Evolutionary conservation across 805 yeast species (phyloP).

Genomic region (Pichia nanzhaoensis): DNA sequence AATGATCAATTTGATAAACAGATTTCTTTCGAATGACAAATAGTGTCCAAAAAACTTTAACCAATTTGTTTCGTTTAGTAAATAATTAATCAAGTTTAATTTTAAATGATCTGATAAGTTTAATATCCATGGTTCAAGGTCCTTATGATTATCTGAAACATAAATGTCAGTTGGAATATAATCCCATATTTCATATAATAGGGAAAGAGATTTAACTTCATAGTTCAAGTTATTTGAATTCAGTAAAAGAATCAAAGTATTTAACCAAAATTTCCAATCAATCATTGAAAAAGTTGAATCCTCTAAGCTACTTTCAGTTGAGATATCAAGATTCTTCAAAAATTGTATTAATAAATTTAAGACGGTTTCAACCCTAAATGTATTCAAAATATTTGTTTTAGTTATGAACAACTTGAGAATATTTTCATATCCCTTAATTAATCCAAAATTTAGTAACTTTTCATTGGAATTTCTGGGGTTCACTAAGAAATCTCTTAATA

Average conservation of each 20-base stretch:
- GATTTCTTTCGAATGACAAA: slow-evolving; percentile 69
- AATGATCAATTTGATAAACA: slow-evolving; percentile 56
- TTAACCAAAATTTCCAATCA: slow-evolving; percentile 76
- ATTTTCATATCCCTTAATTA: slow-evolving; percentile 21
- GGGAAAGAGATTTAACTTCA: slow-evolving; percentile 56
- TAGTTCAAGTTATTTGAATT: slow-evolving; percentile 54
- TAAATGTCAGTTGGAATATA: slow-evolving; percentile 38
- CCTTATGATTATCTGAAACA: neutral
- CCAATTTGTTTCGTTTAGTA: slow-evolving; percentile 48
- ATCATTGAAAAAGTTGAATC: slow-evolving; percentile 20
- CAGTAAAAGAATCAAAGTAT: slow-evolving; percentile 52
- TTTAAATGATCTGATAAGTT: slow-evolving; percentile 35
- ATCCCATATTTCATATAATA: slow-evolving; percentile 71
- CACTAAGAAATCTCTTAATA: slow-evolving; percentile 32
- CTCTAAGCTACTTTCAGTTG: slow-evolving; percentile 6
- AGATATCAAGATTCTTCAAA: slow-evolving; percentile 19
- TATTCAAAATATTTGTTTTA: slow-evolving; percentile 22
- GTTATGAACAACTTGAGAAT: slow-evolving; percentile 20
- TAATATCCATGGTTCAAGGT: slow-evolving; percentile 31
- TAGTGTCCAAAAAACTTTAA: slow-evolving; percentile 62
- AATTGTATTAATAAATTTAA: slow-evolving; percentile 23
- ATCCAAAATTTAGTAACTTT: slow-evolving; percentile 17
- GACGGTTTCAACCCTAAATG: slow-evolving; percentile 19
- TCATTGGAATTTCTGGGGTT: slow-evolving; percentile 29
- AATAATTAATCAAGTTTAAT: slow-evolving; percentile 46